Percentiles rank a stretch among this genome's conserved stretches.
Conservation (phyloP, 2,329 filamentous ascomycete genomes). For the Trichoderma arundinaceum region DNA sequence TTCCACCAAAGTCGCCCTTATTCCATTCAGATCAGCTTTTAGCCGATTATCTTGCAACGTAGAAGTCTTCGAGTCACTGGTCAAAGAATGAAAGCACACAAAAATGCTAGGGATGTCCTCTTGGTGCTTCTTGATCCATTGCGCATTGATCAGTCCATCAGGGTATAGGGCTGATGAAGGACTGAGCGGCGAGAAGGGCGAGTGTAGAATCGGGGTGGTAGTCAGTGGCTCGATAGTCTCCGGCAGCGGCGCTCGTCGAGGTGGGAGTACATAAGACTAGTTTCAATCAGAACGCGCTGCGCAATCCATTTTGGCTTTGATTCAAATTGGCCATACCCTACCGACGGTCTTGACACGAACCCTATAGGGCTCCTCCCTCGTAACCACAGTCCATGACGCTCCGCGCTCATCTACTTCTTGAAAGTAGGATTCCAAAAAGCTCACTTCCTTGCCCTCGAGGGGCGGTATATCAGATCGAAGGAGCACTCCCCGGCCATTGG, state of each 20-base stretch:
- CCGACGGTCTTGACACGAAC: slow-evolving; percentile 77
- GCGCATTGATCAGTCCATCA: slow-evolving; percentile 81
- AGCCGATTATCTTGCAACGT: slow-evolving; percentile 85
- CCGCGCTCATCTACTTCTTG: slow-evolving; percentile 67
- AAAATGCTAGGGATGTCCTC: slow-evolving; percentile 79
- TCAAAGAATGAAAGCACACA: slow-evolving; percentile 80
- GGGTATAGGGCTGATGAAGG: slow-evolving; percentile 84
- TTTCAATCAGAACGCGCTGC: slow-evolving; percentile 38
- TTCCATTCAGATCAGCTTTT: slow-evolving; percentile 81
- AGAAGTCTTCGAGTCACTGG: slow-evolving; percentile 72
- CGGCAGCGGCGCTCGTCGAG: slow-evolving; percentile 61
- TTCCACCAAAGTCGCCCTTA: slow-evolving; percentile 69
- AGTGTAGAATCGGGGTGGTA: slow-evolving; percentile 71
- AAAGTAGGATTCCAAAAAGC: slow-evolving; percentile 69
- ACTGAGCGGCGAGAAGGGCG: slow-evolving; percentile 87
- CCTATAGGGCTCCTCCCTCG: slow-evolving; percentile 57
- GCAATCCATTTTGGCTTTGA: background rate
- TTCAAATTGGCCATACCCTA: slow-evolving; percentile 67
- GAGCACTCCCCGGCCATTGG: slow-evolving; percentile 63
- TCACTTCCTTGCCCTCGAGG: slow-evolving; percentile 68
- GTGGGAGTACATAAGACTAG: slow-evolving; percentile 62
- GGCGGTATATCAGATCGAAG: slow-evolving; percentile 74
- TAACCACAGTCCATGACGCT: slow-evolving; percentile 70
- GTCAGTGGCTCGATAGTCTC: slow-evolving; percentile 56
- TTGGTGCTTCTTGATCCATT: slow-evolving; percentile 91